Evolutionary conservation across 345 rosid genomes (phyloP).

Genomic region (Clausena lansium): DNA sequence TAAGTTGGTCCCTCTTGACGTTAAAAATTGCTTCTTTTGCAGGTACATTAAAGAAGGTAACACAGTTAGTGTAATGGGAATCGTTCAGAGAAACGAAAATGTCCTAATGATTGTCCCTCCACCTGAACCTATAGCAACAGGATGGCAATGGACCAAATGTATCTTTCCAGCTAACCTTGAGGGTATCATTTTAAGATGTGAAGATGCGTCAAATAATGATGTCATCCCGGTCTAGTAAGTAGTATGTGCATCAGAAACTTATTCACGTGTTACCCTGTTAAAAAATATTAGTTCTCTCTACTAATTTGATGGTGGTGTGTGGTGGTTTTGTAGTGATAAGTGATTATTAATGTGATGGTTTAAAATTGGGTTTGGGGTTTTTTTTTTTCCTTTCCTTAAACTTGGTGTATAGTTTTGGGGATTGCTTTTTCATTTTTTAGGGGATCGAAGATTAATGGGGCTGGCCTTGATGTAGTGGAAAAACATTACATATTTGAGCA

Average conservation of each 20-base stretch:
- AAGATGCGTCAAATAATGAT: conserved; percentile 86
- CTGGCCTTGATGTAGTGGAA: conserved; percentile 2
- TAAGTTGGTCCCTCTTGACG: not conserved
- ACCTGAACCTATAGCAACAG: conserved; percentile 76
- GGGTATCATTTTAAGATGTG: conserved; percentile 91
- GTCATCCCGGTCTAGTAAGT: conserved; percentile 79
- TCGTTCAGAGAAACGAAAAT: conserved; percentile 89
- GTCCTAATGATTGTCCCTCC: conserved; percentile 96
- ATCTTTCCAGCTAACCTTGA: conserved; percentile 86
- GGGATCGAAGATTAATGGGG: conserved; percentile 8
- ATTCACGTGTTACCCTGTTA: not conserved
- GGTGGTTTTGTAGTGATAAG: conserved; percentile 17
- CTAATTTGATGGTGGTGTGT: conserved; percentile 18
- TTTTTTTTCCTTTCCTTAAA: not conserved
- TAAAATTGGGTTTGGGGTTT: conserved; percentile 2
- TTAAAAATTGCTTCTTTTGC: conserved; percentile 5
- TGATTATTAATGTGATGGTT: conserved; percentile 5
- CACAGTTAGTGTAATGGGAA: conserved; percentile 94
- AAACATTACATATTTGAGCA: not conserved
- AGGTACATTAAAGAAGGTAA: conserved; percentile 99
- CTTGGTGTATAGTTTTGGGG: conserved; percentile 21
- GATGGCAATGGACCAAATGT: conserved; percentile 85
- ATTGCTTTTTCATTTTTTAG: conserved; percentile 10
- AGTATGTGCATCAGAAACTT: conserved; percentile 1
- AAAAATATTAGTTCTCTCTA: conserved; percentile 9